phyloP scores from a whole-genome alignment of 352 stramenopile genomes.

The Paralagenidium karlingii region DNA sequence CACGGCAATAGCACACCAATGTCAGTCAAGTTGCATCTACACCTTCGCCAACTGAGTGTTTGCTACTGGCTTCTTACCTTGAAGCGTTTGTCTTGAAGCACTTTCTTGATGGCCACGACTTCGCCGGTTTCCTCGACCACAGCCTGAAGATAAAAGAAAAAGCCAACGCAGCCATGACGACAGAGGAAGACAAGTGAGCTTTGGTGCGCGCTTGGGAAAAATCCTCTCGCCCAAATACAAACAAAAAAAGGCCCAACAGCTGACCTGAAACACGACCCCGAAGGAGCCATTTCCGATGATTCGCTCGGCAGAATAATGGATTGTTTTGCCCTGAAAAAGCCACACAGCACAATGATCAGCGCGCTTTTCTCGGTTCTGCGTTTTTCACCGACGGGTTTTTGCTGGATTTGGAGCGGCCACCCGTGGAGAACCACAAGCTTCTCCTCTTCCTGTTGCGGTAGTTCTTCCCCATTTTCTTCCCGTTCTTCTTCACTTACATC shows the following conservation, averaged over 20 bases:
- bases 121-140: slow-evolving; percentile 94
- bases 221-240: background rate
- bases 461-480: no score
- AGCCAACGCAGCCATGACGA: no score
- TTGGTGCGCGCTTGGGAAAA: background rate
- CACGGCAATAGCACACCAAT: slow-evolving; percentile 1
- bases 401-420: background rate
- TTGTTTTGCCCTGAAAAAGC: slow-evolving; percentile 70
- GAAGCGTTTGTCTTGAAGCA: slow-evolving; percentile 99
- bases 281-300: slow-evolving; percentile 99
- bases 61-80: slow-evolving; percentile 54
- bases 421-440: no score
- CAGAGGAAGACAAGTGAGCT: background rate
- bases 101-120: slow-evolving; percentile 99
- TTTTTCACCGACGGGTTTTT: background rate
- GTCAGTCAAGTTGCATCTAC: background rate
- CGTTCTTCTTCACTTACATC: slow-evolving; percentile 57
- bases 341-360: background rate
- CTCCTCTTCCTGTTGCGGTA: no score
- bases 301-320: slow-evolving; percentile 94
- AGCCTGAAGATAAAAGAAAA: slow-evolving; percentile 22
- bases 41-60: background rate
- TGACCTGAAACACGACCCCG: slow-evolving; percentile 96
- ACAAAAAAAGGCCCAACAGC: background rate
- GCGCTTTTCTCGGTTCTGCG: background rate